Evolutionary conservation across 1,139 yeast genomes (phyloP).

Genomic region (Hyphopichia burtonii): DNA sequence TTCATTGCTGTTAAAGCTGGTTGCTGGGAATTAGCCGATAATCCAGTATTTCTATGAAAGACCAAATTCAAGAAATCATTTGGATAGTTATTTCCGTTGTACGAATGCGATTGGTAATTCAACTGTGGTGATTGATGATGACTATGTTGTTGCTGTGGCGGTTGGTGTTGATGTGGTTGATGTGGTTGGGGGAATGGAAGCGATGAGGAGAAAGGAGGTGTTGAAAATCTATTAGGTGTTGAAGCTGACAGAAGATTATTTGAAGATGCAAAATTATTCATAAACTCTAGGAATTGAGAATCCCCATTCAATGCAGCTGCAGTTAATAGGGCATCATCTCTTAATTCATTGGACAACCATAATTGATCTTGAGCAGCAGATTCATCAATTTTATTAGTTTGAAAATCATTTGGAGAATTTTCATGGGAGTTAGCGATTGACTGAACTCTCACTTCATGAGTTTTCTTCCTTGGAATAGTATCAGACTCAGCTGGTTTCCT

Average conservation of each 20-base stretch:
- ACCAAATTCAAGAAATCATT: conserved; percentile 51
- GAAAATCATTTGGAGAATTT: not conserved
- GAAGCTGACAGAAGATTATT: conserved; percentile 11
- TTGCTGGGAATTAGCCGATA: conserved; percentile 4
- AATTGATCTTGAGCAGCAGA: conserved; percentile 34
- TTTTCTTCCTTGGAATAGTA: not conserved
- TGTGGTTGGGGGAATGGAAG: not conserved
- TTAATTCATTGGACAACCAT: conserved; percentile 69
- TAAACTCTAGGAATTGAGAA: conserved; percentile 55
- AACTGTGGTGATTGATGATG: conserved; percentile 6
- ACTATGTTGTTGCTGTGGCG: conserved; percentile 1
- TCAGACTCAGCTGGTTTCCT: not conserved
- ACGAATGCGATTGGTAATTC: conserved; percentile 13
- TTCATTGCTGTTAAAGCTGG: conserved; percentile 3
- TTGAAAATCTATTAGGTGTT: conserved; percentile 3
- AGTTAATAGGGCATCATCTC: conserved; percentile 70
- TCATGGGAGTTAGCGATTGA: not conserved
- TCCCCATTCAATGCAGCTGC: conserved; percentile 73
- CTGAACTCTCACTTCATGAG: not conserved
- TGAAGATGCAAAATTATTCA: conserved; percentile 31
- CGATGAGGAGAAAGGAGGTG: not conserved
- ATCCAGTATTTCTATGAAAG: conserved; percentile 43
- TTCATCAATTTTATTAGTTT: not conserved
- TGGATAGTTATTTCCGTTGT: conserved; percentile 4
- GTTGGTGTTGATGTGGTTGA: conserved; percentile 4